Base-by-base conservation (phyloP, 768 basidiomycete genomes). In the Termitomyces sp. region DNA sequence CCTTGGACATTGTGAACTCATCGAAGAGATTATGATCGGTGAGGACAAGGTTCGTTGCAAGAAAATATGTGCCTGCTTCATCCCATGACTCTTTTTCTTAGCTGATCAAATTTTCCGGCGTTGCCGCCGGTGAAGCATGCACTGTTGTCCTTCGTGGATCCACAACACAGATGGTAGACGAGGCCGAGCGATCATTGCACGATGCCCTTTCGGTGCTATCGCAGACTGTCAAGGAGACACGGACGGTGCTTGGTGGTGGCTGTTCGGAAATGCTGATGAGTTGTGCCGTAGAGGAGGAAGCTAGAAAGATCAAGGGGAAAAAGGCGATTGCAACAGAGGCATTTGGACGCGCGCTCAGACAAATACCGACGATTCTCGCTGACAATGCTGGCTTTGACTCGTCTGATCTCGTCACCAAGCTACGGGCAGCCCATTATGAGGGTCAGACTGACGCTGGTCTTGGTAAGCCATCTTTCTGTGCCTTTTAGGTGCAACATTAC, bases 61-160 rank as follows among this genome's bases (percentile, higher is more conserved):
- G 39, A 18, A 18, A 46, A 15, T 12, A 55, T 7, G 2, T 49
- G 12, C n/a, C 24, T 37, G 46, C n/a, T 45, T 41, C 24, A 36
- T 49, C 15, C 55, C 36, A 44, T 33, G 36, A 36, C 44, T 41
- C 2, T n/a, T 55, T 47, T 50, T n/a, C 2, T 6, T 55, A 98
- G 95, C 82, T 99, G 61, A 97, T 98, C 78, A 99, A 98, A 76
- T 99, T 99, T 81, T 98, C 97, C 9, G 97, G 97, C 45, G 96
- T 99, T 44, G 95, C 95, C 13, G 95, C 96, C 20, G 96, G 96
- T 13, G 88, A 96, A 73, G 97, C 97, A 22, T 98, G 97, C 72
- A 99, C 97, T 0, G 95, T 98, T 54, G 96, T 99, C 31, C 83
- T 99, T 8, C 91, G 97, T 37, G 97, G 97, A 15, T 97, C 95